These are phyloP conservation scores for Alternaria conjuncta DNA, from an alignment of 2,329 filamentous ascomycete species.

Conservation along the genomic window DNA sequence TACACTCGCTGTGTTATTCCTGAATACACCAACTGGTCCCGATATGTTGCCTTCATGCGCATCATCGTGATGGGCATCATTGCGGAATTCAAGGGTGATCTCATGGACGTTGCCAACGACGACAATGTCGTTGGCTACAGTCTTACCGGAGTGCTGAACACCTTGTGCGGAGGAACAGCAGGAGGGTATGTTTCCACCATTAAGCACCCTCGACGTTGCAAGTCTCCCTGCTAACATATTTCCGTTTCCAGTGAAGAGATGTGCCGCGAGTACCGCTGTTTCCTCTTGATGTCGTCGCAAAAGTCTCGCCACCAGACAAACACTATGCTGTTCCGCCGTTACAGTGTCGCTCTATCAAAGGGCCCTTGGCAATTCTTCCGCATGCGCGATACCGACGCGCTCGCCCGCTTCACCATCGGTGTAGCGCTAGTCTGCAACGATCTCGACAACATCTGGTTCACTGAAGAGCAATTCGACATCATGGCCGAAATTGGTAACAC, in stretches of 20 bases:
- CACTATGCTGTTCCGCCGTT: slow-evolving; percentile 35
- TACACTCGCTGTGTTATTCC: slow-evolving; percentile 31
- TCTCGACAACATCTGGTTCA: slow-evolving; percentile 32
- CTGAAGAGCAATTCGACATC: slow-evolving; percentile 5
- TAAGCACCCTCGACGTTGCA: not conserved
- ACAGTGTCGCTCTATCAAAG: slow-evolving; percentile 32
- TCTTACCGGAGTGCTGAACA: not conserved
- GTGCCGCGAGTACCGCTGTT: slow-evolving; percentile 10
- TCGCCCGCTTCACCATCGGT: slow-evolving; percentile 43
- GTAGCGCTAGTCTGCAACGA: slow-evolving; percentile 45
- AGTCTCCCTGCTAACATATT: not conserved
- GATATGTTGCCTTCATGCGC: slow-evolving; percentile 35
- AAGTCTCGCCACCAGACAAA: slow-evolving; percentile 19
- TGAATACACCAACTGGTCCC: slow-evolving; percentile 24
- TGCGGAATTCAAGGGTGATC: not conserved
- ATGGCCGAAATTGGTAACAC: slow-evolving; percentile 35
- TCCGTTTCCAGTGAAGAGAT: not conserved
- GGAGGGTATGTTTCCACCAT: not conserved
- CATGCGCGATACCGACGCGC: slow-evolving; percentile 44
- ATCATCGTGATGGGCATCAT: slow-evolving; percentile 3
- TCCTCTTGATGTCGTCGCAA: slow-evolving; percentile 22
- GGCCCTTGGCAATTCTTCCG: slow-evolving; percentile 40
- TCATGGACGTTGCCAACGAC: slow-evolving; percentile 1
- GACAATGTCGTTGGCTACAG: slow-evolving; percentile 2
- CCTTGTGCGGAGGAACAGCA: not conserved